Conservation (phyloP, 1,139 yeast species). For the Yamadazyma kanchanaburiensis region DNA sequence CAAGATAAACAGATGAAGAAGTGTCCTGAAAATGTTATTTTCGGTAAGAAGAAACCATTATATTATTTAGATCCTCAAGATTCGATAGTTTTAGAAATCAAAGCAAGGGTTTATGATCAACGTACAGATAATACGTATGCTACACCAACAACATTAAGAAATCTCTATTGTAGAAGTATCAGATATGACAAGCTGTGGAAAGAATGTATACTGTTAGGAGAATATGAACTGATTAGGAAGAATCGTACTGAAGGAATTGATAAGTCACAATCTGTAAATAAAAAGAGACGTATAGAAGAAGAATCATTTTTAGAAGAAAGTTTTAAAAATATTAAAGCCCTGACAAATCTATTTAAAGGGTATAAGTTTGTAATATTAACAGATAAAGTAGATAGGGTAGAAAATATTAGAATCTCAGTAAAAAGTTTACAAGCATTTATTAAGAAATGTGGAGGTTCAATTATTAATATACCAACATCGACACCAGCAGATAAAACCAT, state of each 20-base stretch:
- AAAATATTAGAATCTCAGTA: conserved; percentile 26
- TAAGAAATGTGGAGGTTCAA: conserved; percentile 49
- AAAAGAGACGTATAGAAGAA: conserved; percentile 9
- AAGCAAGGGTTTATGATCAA: conserved; percentile 70
- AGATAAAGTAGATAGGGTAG: conserved; percentile 29
- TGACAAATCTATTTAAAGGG: conserved; percentile 17
- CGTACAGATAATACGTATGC: conserved; percentile 50
- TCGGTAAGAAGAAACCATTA: conserved; percentile 63
- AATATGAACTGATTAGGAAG: conserved; percentile 40
- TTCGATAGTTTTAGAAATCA: conserved; percentile 79
- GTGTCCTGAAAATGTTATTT: conserved; percentile 41
- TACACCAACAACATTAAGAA: conserved; percentile 68
- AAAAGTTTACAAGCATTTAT: conserved; percentile 37
- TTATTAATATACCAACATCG: conserved; percentile 14
- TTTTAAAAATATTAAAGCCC: conserved; percentile 3
- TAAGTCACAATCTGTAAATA: conserved; percentile 28
- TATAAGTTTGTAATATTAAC: conserved; percentile 36
- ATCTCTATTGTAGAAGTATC: conserved; percentile 67
- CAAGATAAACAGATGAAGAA: conserved; percentile 37
- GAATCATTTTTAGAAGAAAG: conserved; percentile 4
- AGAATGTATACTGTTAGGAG: conserved; percentile 56
- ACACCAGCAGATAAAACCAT: conserved; percentile 16
- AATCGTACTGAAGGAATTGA: conserved; percentile 20
- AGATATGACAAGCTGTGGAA: conserved; percentile 64
- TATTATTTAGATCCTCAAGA: conserved; percentile 79